These are phyloP conservation scores for Bjerkandera adusta DNA, from an alignment of 1,284 basidiomycete species.

Conservation along the genomic window DNA sequence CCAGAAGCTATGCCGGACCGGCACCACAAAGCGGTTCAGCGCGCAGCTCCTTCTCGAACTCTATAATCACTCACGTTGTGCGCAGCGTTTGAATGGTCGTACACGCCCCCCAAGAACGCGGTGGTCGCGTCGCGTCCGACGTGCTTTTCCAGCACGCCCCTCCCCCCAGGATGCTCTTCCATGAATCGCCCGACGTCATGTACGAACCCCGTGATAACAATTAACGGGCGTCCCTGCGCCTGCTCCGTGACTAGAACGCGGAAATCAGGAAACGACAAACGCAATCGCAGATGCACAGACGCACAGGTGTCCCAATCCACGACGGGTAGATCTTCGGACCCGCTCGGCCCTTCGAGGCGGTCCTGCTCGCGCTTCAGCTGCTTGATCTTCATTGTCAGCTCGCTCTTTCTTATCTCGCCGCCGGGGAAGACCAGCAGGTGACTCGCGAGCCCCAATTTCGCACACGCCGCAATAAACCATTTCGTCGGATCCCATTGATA, in stretches of 20 bases:
- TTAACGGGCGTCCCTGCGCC: slow-evolving; percentile 60
- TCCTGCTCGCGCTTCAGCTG: slow-evolving; percentile 64
- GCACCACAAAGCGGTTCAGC: not conserved
- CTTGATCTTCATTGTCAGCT: slow-evolving; percentile 82
- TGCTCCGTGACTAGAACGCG: slow-evolving; percentile 57
- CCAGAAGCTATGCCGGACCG: slow-evolving; percentile 53
- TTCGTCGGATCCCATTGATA: slow-evolving; percentile 71
- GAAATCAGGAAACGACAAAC: not conserved
- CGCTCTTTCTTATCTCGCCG: slow-evolving; percentile 84
- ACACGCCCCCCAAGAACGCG: slow-evolving; percentile 81
- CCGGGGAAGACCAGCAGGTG: slow-evolving; percentile 83
- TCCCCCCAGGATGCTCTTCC: slow-evolving; percentile 82
- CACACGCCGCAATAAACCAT: slow-evolving; percentile 79
- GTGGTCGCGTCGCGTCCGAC: slow-evolving; percentile 81
- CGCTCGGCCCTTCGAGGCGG: slow-evolving; percentile 65
- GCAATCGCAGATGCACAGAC: slow-evolving; percentile 24
- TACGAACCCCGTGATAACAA: slow-evolving; percentile 83
- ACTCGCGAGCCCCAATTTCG: slow-evolving; percentile 64
- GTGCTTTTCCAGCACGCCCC: slow-evolving; percentile 54
- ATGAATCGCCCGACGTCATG: slow-evolving; percentile 79
- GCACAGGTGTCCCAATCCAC: slow-evolving; percentile 79
- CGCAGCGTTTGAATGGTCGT: slow-evolving; percentile 84
- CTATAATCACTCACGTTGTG: slow-evolving; percentile 65
- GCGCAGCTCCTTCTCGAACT: no score
- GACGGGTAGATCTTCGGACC: slow-evolving; percentile 67